Evolutionary conservation across 1,139 yeast genomes (phyloP).

Genomic region (Pichia inconspicua): DNA sequence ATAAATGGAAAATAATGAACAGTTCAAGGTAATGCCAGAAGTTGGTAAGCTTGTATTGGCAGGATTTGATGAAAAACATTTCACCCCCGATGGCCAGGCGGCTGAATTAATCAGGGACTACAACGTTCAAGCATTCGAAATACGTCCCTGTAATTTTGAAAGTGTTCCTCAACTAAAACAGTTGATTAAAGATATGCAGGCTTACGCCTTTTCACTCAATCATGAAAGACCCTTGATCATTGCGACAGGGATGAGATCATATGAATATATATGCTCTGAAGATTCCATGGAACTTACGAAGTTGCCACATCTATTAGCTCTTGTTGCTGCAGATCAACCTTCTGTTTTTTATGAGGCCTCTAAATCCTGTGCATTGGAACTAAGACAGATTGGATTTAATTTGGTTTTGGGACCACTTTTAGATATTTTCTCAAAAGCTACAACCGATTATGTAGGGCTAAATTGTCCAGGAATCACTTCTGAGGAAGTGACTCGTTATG

Average conservation of each 20-base stretch:
- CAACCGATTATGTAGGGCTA: constrained; percentile 54
- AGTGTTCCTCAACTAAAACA: constrained; percentile 45
- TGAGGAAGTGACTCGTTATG: constrained; percentile 51
- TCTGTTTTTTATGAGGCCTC: constrained; percentile 47
- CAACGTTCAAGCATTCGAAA: constrained; percentile 50
- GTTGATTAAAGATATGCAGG: constrained; percentile 48
- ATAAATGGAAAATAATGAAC: background rate
- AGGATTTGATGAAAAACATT: constrained; percentile 54
- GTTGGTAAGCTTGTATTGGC: constrained; percentile 44
- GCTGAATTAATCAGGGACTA: constrained; percentile 47
- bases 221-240: constrained; percentile 46
- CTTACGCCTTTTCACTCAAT: constrained; percentile 45
- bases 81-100: constrained; percentile 43
- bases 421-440: constrained; percentile 52
- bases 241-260: constrained; percentile 40
- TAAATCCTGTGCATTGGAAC: constrained; percentile 49
- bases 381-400: constrained; percentile 48
- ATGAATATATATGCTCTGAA: constrained; percentile 30
- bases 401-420: constrained; percentile 58
- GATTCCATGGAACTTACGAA: constrained; percentile 34
- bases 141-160: constrained; percentile 46
- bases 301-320: constrained; percentile 61
- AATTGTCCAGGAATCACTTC: constrained; percentile 57
- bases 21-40: constrained; percentile 6
- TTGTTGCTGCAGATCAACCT: constrained; percentile 49